Conservation (phyloP, 2,329 filamentous ascomycete genomes). For the Aureobasidium sp. region DNA sequence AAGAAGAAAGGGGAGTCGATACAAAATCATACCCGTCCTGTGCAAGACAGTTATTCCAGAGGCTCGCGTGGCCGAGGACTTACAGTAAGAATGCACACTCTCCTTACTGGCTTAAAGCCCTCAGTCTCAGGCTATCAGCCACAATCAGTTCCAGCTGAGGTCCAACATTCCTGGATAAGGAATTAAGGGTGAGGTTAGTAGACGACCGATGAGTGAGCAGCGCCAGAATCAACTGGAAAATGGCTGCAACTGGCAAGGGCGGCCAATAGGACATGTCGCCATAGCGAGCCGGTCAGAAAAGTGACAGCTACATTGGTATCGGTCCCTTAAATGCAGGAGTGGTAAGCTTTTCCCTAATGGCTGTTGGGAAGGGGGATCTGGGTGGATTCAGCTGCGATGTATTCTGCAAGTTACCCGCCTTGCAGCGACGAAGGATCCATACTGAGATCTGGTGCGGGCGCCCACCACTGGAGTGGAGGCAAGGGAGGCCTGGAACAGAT, state of each 20-base stretch:
- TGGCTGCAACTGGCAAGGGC: neutral
- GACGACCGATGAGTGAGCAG: neutral
- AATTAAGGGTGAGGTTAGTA: neutral
- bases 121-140: neutral
- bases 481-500: neutral
- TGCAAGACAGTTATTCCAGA: neutral
- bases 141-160: neutral
- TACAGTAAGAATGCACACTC: neutral
- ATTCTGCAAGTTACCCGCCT: neutral
- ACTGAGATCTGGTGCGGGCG: neutral
- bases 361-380: neutral
- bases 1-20: neutral
- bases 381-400: neutral
- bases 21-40: neutral
- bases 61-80: neutral
- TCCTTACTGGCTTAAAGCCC: neutral
- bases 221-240: neutral
- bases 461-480: neutral
- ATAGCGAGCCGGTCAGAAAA: neutral
- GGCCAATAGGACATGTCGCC: neutral
- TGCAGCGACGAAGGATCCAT: neutral
- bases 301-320: neutral
- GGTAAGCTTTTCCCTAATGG: neutral
- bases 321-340: neutral
- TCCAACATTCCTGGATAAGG: neutral